Percentiles rank a stretch among this genome's conserved stretches.
Evolutionary conservation across 495 filamentous ascomycete genomes (phyloP).

Genomic region (Talaromyces borbonicus): DNA sequence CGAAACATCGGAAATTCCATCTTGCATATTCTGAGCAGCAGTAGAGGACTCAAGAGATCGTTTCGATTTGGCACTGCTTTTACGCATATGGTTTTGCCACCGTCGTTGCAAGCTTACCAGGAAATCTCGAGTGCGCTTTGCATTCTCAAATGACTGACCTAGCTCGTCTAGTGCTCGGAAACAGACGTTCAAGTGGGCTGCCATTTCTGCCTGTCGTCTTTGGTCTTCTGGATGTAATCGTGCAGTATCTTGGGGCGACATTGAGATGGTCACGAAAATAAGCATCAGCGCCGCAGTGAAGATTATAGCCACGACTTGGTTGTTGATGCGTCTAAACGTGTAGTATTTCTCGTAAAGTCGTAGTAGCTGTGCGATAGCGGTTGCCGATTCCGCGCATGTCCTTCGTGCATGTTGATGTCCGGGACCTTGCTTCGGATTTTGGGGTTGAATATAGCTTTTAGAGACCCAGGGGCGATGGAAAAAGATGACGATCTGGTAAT

Average conservation of each 20-base stretch:
- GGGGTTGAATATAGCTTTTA: constrained; percentile 38
- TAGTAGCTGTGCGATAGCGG: constrained; percentile 33
- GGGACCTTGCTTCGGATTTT: constrained; percentile 31
- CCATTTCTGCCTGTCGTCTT: constrained; percentile 27
- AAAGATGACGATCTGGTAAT: constrained; percentile 42
- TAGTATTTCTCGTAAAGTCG: constrained; percentile 40
- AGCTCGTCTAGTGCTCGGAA: constrained; percentile 39
- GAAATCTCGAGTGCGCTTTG: constrained; percentile 35
- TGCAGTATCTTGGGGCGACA: constrained; percentile 14
- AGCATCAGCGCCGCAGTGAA: constrained; percentile 42
- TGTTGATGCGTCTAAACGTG: constrained; percentile 41
- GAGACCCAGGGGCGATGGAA: constrained; percentile 42
- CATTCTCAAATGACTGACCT: constrained; percentile 38
- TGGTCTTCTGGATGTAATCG: background rate
- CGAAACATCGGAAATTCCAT: no score
- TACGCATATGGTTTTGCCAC: constrained; percentile 38
- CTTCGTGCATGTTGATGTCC: constrained; percentile 37
- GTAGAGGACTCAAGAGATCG: constrained; percentile 21
- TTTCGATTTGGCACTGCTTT: constrained; percentile 26
- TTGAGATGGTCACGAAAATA: constrained; percentile 36
- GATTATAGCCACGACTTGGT: constrained; percentile 40
- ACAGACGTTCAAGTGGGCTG: constrained; percentile 36
- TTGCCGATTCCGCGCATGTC: constrained; percentile 40
- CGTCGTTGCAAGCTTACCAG: constrained; percentile 36
- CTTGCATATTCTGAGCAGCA: background rate